phyloP scores from a whole-genome alignment of 352 stramenopile species.

The Globisporangium radiosum region DNA sequence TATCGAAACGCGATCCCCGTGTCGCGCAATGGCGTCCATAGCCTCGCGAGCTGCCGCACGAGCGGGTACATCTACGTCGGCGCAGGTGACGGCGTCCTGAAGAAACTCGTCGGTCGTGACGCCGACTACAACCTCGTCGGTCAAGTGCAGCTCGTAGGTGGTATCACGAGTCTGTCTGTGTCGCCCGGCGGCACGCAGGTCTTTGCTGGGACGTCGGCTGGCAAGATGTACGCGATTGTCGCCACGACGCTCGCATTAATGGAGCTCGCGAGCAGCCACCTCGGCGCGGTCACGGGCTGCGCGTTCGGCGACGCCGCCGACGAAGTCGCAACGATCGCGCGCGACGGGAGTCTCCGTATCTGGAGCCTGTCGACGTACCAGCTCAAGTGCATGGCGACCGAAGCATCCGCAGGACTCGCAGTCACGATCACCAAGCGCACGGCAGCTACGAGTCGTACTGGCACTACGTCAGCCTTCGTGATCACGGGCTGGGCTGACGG shows the following conservation, averaged over 20 bases:
- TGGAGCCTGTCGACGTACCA: conserved; percentile 66
- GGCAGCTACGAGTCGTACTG: neutral
- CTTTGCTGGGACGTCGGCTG: conserved; percentile 64
- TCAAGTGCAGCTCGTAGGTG: conserved; percentile 78
- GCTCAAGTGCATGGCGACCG: conserved; percentile 61
- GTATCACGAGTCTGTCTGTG: conserved; percentile 71
- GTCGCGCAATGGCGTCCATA: conserved; percentile 71
- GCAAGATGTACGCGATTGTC: conserved; percentile 65
- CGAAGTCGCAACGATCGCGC: conserved; percentile 60
- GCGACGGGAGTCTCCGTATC: conserved; percentile 60
- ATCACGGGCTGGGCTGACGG: conserved; percentile 72
- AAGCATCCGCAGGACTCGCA: conserved; percentile 41
- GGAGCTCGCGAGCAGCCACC: conserved; percentile 60
- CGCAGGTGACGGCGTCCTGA: conserved; percentile 80
- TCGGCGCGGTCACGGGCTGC: conserved; percentile 53
- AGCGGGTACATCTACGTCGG: conserved; percentile 74
- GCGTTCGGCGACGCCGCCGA: conserved; percentile 55
- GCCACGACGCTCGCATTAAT: conserved; percentile 38
- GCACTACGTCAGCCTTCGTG: conserved; percentile 13
- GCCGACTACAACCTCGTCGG: conserved; percentile 78
- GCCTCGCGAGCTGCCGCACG: conserved; percentile 49
- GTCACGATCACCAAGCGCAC: conserved; percentile 28
- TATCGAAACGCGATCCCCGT: conserved; percentile 62
- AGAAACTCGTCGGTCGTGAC: conserved; percentile 72
- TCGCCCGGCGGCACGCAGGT: conserved; percentile 41